Evolutionary conservation across 768 basidiomycete species (phyloP), one percentile per base, ranked within the genome.

Genomic region (Fomitopsis pulvina): DNA sequence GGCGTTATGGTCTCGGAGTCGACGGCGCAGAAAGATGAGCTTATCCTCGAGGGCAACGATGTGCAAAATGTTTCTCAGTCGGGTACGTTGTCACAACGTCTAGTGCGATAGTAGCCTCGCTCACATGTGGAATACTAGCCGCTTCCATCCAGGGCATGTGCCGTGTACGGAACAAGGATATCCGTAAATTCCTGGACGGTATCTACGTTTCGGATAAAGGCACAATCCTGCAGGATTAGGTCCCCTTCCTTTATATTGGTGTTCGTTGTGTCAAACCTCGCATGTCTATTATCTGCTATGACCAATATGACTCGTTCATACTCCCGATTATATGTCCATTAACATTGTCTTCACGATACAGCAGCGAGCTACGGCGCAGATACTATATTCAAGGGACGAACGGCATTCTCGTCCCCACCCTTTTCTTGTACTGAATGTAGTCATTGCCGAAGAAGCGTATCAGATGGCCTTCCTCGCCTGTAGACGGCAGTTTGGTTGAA

Each of bases 131-230:
- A 41, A 54, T 54, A 37, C 52, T 41, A 85, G 92, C 96, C 53
- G 96, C 96, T 41, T 90, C 90, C 37, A 98, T 99, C 67, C 96
- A 98, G 68, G 94, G 94, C 60, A 77, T 87, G 54, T 96, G 92
- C 76, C 83, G 86, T 60, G 96, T 99, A 64, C 87, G 92, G 71
- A 96, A 98, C 86, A 99, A 99, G 78, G 95, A 95, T 78, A 97
- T 98, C 73, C 92, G 95, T 63, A 96, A 97, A 78, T 96, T 97
- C 79, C 76, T 96, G 68, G 91, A 94, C 66, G 88, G 91, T 68
- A 81, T 93, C 72, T 92, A 92, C 61, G 90, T 92, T 53, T 92
- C 91, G 30, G 85, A 87, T 62, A 85, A 80, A 73, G 79, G 80
- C 52, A 83, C 84, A 12, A 74, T 87, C 52, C 59, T 71, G 43